Evolutionary conservation across 495 filamentous ascomycete genomes (phyloP).

Genomic region (Apiosordaria backusii): DNA sequence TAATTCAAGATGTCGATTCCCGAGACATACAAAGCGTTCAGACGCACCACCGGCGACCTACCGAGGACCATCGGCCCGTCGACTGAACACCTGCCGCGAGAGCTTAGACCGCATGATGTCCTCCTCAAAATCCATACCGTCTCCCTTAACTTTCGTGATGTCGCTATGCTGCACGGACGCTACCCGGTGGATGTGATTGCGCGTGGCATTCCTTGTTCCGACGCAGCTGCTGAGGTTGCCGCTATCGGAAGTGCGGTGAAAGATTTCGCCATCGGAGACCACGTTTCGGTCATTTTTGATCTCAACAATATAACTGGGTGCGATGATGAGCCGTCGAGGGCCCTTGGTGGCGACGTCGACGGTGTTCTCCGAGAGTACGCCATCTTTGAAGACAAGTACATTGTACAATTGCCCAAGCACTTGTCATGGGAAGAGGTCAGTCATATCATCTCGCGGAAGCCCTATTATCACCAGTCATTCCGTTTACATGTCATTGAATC

Average conservation of each 20-base stretch:
- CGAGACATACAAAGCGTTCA: conserved; percentile 20
- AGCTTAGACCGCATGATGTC: conserved; percentile 37
- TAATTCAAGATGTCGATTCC: conserved; percentile 13
- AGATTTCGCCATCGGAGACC: conserved; percentile 33
- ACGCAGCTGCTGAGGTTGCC: conserved; percentile 45
- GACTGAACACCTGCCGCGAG: conserved; percentile 17
- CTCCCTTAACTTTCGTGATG: conserved; percentile 51
- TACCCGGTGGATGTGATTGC: conserved; percentile 26
- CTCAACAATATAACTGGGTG: conserved; percentile 21
- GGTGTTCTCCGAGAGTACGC: conserved; percentile 35
- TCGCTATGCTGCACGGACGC: conserved; percentile 34
- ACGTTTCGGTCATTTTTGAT: conserved; percentile 23
- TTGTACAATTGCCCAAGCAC: conserved; percentile 30
- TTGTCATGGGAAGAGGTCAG: conserved; percentile 32
- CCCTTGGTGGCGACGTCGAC: conserved; percentile 27
- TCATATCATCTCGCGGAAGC: neutral
- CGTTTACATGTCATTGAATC: conserved; percentile 20
- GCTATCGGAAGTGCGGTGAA: conserved; percentile 37
- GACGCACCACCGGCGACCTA: conserved; percentile 16
- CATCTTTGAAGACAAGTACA: conserved; percentile 25
- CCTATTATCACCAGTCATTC: neutral
- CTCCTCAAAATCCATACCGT: conserved; percentile 47
- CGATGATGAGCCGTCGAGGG: conserved; percentile 2
- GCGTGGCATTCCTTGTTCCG: conserved; percentile 31
- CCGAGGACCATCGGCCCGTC: conserved; percentile 9